phyloP scores from a whole-genome alignment of 192 early-diverging fungal species.

The Lunasporangiospora selenospora region DNA sequence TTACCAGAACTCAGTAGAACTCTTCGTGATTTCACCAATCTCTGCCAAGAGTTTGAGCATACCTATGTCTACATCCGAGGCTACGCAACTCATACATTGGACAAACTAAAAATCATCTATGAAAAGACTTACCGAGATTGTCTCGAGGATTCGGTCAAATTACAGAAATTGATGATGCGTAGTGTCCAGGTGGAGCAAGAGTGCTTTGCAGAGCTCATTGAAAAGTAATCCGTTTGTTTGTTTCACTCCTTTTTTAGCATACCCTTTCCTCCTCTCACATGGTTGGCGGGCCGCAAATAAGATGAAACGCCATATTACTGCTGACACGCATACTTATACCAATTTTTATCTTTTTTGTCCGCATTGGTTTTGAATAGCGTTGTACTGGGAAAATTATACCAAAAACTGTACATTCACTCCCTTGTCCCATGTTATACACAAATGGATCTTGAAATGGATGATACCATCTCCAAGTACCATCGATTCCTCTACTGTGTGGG shows the following conservation, averaged over 20 bases:
- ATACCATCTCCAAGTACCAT: conserved; percentile 42
- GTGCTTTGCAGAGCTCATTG: conserved; percentile 53
- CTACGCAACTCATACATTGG: conserved; percentile 52
- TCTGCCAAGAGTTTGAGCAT: conserved; percentile 56
- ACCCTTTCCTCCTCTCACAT: too few species aligned
- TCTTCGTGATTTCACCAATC: conserved; percentile 41
- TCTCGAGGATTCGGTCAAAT: conserved; percentile 30
- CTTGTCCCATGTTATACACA: conserved; percentile 48
- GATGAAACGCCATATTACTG: too few species aligned
- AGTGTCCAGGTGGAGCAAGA: conserved; percentile 51
- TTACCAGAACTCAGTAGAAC: conserved; percentile 50
- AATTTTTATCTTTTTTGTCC: not conserved
- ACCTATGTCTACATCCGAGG: conserved; percentile 64
- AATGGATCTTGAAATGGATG: conserved; percentile 50
- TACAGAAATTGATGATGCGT: conserved; percentile 26
- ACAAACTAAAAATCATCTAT: conserved; percentile 58
- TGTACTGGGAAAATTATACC: conserved; percentile 56
- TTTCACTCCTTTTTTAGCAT: too few species aligned
- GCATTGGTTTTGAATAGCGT: conserved; percentile 30
- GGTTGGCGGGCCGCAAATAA: too few species aligned
- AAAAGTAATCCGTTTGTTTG: conserved; percentile 63
- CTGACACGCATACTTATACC: too few species aligned
- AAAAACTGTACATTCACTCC: conserved; percentile 60
- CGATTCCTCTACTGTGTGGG: conserved; percentile 38
- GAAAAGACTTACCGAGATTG: conserved; percentile 52